phyloP scores from a whole-genome alignment of 2,329 filamentous ascomycete genomes.

The Hypoxylon sp. region DNA sequence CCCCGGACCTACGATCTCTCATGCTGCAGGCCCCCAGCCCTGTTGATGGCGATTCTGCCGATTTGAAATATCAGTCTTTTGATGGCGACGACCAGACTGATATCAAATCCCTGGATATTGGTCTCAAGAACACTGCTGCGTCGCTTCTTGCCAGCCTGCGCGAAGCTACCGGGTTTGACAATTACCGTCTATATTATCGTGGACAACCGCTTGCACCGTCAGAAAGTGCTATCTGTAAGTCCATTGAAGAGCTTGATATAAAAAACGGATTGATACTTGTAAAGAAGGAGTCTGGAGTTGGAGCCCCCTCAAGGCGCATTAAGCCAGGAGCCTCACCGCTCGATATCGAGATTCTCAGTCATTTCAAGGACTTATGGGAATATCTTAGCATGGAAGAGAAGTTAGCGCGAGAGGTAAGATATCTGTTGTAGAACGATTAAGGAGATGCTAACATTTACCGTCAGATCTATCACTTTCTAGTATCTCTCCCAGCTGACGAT shows the following conservation, averaged over 20 bases:
- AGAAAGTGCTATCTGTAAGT: conserved; percentile 70
- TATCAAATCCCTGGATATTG: conserved; percentile 75
- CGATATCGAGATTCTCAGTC: conserved; percentile 83
- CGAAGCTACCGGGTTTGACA: conserved; percentile 80
- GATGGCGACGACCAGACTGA: conserved; percentile 72
- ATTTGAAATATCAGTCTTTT: conserved; percentile 82
- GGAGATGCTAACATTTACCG: conserved; percentile 17
- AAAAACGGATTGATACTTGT: conserved; percentile 76
- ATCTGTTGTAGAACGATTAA: background rate
- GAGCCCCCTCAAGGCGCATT: conserved; percentile 60
- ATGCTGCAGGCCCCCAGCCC: conserved; percentile 67
- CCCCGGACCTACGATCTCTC: conserved; percentile 69
- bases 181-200: conserved; percentile 79
- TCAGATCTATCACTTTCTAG: conserved; percentile 78
- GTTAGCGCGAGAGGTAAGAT: conserved; percentile 74
- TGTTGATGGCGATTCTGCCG: conserved; percentile 74
- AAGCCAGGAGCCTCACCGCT: conserved; percentile 71
- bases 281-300: conserved; percentile 68
- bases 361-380: conserved; percentile 87
- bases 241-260: conserved; percentile 77
- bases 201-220: conserved; percentile 76
- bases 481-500: conserved; percentile 77
- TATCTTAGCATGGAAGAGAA: conserved; percentile 81
- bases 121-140: conserved; percentile 77
- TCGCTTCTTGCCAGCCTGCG: conserved; percentile 78